These are phyloP conservation scores for Morella rubra DNA, from an alignment of 306 rosid genomes.

Conservation along the genomic window DNA sequence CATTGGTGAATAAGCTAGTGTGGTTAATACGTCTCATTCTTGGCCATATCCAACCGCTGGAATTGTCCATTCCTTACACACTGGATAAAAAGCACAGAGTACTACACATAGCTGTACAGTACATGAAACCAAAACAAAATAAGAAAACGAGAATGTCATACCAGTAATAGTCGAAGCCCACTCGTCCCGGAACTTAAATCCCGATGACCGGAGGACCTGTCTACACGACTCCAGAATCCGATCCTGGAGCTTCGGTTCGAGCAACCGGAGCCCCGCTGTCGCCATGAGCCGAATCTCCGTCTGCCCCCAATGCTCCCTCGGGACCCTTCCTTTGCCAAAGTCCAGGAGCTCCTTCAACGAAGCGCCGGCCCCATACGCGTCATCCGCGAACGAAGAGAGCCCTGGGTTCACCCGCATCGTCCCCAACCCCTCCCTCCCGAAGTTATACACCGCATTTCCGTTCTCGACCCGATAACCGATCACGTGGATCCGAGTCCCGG, in stretches of 20 bases:
- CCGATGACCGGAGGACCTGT: constrained; percentile 50
- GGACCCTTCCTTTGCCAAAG: constrained; percentile 63
- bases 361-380: constrained; percentile 57
- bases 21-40: neutral
- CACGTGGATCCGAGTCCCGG: constrained; percentile 82
- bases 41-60: neutral
- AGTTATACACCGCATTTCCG: constrained; percentile 40
- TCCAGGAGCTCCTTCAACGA: constrained; percentile 63
- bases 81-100: neutral
- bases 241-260: constrained; percentile 47
- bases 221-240: constrained; percentile 69
- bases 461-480: constrained; percentile 39
- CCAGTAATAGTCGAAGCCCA: constrained; percentile 95
- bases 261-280: constrained; percentile 84
- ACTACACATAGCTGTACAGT: neutral
- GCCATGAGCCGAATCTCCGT: constrained; percentile 93
- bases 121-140: neutral
- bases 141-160: constrained; percentile 12
- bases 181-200: constrained; percentile 67
- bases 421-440: constrained; percentile 48
- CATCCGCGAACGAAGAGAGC: constrained; percentile 58
- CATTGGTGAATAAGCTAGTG: neutral
- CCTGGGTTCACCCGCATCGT: constrained; percentile 83
- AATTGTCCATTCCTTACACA: neutral
- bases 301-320: constrained; percentile 60